Evolutionary conservation across 2,329 filamentous ascomycete genomes (phyloP).

Genomic region (Epicoccum sorghinum): DNA sequence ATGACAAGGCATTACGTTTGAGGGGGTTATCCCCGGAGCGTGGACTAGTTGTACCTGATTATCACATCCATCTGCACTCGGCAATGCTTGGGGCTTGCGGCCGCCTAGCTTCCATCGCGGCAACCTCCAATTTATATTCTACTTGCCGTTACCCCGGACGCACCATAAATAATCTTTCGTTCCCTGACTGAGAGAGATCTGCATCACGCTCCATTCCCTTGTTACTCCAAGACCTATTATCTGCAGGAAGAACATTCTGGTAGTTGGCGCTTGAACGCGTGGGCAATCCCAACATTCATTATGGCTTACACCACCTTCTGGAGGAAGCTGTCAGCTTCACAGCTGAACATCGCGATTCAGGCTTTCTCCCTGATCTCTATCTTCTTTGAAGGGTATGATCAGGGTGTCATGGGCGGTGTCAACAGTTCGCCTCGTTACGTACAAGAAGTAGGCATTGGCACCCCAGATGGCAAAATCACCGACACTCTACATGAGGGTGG

Average conservation of each 20-base stretch:
- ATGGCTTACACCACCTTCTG: background rate
- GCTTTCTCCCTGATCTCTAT: conserved; percentile 9
- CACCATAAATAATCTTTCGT: background rate
- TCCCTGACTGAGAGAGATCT: background rate
- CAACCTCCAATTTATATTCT: background rate
- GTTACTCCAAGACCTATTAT: too few species aligned
- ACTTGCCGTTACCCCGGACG: background rate
- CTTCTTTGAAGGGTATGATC: conserved; percentile 27
- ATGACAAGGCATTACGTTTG: too few species aligned
- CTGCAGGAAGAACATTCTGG: too few species aligned
- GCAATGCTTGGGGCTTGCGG: background rate
- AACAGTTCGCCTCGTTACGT: conserved; percentile 12
- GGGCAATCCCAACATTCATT: background rate
- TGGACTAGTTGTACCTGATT: too few species aligned
- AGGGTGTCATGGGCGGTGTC: conserved; percentile 31
- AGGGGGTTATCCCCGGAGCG: too few species aligned
- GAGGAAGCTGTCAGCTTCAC: conserved; percentile 5
- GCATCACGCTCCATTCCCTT: too few species aligned
- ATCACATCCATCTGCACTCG: too few species aligned
- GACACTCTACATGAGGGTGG: conserved; percentile 4
- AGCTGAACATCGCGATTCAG: conserved; percentile 6
- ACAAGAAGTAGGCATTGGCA: conserved; percentile 19
- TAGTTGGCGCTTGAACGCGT: background rate
- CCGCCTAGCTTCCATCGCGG: background rate
- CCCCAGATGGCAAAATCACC: conserved; percentile 10